Base-by-base conservation (phyloP, 768 basidiomycete genomes). In the Trametes meyenii region DNA sequence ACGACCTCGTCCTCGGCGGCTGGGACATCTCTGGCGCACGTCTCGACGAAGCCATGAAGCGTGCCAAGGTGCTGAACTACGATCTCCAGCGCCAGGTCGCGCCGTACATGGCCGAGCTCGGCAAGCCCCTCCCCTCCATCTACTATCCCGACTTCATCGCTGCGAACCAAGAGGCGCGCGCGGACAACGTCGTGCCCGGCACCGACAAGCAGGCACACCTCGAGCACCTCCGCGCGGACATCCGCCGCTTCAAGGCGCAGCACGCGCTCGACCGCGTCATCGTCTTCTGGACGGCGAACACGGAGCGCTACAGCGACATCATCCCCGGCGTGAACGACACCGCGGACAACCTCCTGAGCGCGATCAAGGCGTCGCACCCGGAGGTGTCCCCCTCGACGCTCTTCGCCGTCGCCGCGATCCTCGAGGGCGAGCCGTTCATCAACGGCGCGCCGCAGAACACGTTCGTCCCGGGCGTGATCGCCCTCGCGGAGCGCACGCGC, bases 361-460 rank as follows among this genome's bases (percentile, higher is more conserved):
- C 95, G 12, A 92, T 99, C 79, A 84, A 89, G 75, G 63, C 72
- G 5, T 95, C 93, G 14, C 96, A 98, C 80, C 80, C 83, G 19
- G 96, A 98, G 74, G 89, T 98, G n/a, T 94, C 96, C 8, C 96
- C 96, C 5, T 96, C 94, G 52, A 96, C 95, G 49, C 73, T 98
- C 67, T 98, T 98, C 71, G 96, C 96, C 19, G 89, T 98, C 61
- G 96, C 96, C 10, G 83, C 94, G 33, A 96, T 98, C 73, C 89
- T 98, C 67, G 96, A 98, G 76, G 90, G 90, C 58, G 87, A 89
- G 71, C 94, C 96, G 19, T 99, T 96, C 81, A 85, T 98, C 71
- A 98, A 98, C 71, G 96, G 96, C 51, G 95, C 96, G 11, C 96
- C 96, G 6, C 96, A 98, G 83, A 99, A 99, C 84, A 97, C 96